phyloP scores from a whole-genome alignment of 192 early-diverging fungal genomes.

The Backusella mclennaniae region DNA sequence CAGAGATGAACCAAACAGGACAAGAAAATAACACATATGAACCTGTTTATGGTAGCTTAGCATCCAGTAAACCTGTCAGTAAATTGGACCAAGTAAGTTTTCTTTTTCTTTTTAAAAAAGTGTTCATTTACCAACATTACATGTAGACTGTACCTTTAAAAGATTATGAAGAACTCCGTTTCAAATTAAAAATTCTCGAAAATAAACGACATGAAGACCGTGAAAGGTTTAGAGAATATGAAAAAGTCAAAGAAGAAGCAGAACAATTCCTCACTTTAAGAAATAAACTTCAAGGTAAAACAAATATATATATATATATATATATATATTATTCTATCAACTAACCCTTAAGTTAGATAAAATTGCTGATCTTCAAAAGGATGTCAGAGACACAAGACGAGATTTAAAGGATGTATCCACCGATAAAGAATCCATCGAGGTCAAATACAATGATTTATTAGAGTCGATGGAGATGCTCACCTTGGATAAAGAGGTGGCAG shows the following conservation, averaged over 20 bases:
- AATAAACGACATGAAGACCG: conserved; percentile 80
- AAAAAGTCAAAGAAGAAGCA: conserved; percentile 68
- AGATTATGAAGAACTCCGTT: conserved; percentile 76
- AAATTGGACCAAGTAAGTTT: conserved; percentile 15
- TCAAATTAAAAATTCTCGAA: conserved; percentile 76
- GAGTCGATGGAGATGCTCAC: conserved; percentile 83
- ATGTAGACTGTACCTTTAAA: conserved; percentile 51
- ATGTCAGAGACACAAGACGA: conserved; percentile 59
- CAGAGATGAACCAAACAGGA: neutral
- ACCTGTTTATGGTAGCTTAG: conserved; percentile 11
- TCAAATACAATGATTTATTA: conserved; percentile 66
- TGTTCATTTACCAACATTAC: conserved; percentile 1
- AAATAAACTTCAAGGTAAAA: conserved; percentile 58
- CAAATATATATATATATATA: neutral
- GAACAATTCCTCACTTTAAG: conserved; percentile 62
- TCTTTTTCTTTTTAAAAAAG: neutral
- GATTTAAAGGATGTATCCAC: conserved; percentile 47
- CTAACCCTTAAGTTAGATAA: conserved; percentile 41
- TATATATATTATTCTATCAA: too few species aligned
- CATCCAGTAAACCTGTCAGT: neutral
- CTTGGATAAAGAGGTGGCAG: conserved; percentile 89
- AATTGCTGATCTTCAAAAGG: conserved; percentile 68
- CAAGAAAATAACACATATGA: neutral
- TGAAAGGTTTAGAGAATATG: conserved; percentile 68
- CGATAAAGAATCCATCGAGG: conserved; percentile 67